phyloP scores from a whole-genome alignment of 495 filamentous ascomycete genomes.

The Podospora pseudocomata region DNA sequence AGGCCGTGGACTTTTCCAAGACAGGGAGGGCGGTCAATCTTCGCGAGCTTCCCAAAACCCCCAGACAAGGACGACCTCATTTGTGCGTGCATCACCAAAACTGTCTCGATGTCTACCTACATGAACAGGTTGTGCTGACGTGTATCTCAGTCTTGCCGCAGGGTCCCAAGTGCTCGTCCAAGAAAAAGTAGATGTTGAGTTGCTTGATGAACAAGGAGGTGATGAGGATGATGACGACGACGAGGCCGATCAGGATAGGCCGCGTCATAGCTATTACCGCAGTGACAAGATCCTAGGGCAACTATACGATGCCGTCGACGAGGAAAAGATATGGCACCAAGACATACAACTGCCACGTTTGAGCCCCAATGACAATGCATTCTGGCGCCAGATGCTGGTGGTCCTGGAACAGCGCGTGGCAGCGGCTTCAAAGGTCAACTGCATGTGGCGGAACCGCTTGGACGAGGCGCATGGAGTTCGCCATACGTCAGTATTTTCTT shows the following conservation, averaged over 20 bases:
- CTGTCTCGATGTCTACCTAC: background rate
- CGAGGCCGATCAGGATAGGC: conserved; percentile 53
- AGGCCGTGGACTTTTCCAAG: conserved; percentile 80
- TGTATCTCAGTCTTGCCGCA: conserved; percentile 48
- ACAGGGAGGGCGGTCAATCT: conserved; percentile 63
- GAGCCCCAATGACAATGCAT: conserved; percentile 15
- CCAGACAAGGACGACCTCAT: conserved; percentile 33
- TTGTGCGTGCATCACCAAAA: conserved; percentile 32
- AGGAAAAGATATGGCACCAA: conserved; percentile 59
- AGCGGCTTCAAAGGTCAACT: conserved; percentile 24
- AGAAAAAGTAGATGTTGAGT: conserved; percentile 40
- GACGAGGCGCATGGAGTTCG: conserved; percentile 52
- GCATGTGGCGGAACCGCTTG: conserved; percentile 25
- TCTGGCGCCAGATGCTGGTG: conserved; percentile 47
- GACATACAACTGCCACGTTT: conserved; percentile 42
- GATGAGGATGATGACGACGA: conserved; percentile 40
- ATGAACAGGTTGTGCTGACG: conserved; percentile 12
- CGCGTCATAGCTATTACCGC: conserved; percentile 55
- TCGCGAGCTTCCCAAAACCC: conserved; percentile 26
- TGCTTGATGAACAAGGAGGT: conserved; percentile 38
- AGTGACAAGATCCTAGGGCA: conserved; percentile 67
- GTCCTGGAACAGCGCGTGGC: conserved; percentile 38
- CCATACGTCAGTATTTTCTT: conserved; percentile 44
- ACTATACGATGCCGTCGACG: conserved; percentile 72
- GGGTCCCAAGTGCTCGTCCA: conserved; percentile 57